These are phyloP conservation scores for Dactylellina parvicollis DNA, from an alignment of 2,329 filamentous ascomycete genomes.

Conservation along the genomic window DNA sequence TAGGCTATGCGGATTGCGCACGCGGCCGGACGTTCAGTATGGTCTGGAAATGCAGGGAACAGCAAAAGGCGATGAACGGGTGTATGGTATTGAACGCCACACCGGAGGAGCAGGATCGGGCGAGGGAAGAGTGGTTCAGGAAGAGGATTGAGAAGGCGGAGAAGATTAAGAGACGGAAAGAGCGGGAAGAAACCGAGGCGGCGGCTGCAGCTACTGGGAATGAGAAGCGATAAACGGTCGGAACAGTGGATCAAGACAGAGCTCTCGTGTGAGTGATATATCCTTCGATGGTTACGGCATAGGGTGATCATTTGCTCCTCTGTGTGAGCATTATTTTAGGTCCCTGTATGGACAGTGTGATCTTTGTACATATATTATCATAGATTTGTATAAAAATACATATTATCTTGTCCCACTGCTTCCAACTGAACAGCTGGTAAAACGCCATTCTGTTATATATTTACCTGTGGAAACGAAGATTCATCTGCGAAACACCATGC, in stretches of 20 bases:
- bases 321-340: too few relatives aligned
- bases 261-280: not conserved
- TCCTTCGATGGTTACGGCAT: not conserved
- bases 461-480: too few relatives aligned
- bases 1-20: slow-evolving; percentile 92
- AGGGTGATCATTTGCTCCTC: not conserved
- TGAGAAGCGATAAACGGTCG: not conserved
- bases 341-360: too few relatives aligned
- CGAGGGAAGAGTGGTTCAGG: slow-evolving; percentile 92
- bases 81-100: slow-evolving; percentile 92
- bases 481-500: too few relatives aligned
- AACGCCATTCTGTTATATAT: too few relatives aligned
- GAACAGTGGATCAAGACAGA: not conserved
- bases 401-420: too few relatives aligned
- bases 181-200: slow-evolving; percentile 35
- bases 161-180: slow-evolving; percentile 34
- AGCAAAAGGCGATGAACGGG: slow-evolving; percentile 86
- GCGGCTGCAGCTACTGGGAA: slow-evolving; percentile 11
- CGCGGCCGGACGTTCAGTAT: slow-evolving; percentile 85
- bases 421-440: too few relatives aligned
- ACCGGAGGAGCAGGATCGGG: slow-evolving; percentile 83
- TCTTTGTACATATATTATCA: slow-evolving; percentile 37
- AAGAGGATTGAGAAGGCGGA: slow-evolving; percentile 72
- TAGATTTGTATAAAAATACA: slow-evolving; percentile 42
- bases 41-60: slow-evolving; percentile 82